Base-by-base conservation (phyloP, 2,329 filamentous ascomycete genomes). In the Aspergillus felis region DNA sequence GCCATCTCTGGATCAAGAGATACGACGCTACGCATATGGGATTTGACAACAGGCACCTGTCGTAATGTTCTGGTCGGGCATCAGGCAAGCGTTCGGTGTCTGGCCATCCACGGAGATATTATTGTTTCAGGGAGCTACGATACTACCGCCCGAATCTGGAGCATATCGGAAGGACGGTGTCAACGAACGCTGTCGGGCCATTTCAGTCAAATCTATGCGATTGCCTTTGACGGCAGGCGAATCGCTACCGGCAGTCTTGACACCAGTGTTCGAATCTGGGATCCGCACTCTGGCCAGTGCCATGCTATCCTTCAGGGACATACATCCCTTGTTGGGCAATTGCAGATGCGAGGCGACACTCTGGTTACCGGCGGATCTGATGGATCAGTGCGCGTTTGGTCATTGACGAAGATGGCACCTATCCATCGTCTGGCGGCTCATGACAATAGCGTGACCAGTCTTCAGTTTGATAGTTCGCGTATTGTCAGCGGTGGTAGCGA, bases 61-160 rank as follows among this genome's bases (percentile, higher is more conserved):
- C 88, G 88, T 69, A 96, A 95, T 67, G 91, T 97, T 17, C 83
- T 99, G 42, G 89, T 96, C 42, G 93, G 94, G 10, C 93, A 99
- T 72, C 92, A 97, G 75, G 93, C 93, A 48, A 97, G 92, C 74
- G 93, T 99, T 27, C 84, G 93, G 62, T 99, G 93, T 73, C 81
- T 99, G 46, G 94, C 96, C 71, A 96, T 97, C 68, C 91, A 96
- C 72, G 94, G 92, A 55, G 93, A 99, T 75, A 87, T 96, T 63
- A 91, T 97, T 44, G 94, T 99, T n/a, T 97, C 92, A 29, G 94
- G 94, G 57, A 96, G 92, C 74, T 99, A 99, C 76, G 94, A 99
- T 73, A 97, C 94, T 6, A 97, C 91, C 24, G 94, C 94, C 24
- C 89, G 92, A 66, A 93, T 99, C 57, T 99, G 94, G 94, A 97